Conservation (phyloP, 495 filamentous ascomycete genomes). For the Neurospora sublineolata region DNA sequence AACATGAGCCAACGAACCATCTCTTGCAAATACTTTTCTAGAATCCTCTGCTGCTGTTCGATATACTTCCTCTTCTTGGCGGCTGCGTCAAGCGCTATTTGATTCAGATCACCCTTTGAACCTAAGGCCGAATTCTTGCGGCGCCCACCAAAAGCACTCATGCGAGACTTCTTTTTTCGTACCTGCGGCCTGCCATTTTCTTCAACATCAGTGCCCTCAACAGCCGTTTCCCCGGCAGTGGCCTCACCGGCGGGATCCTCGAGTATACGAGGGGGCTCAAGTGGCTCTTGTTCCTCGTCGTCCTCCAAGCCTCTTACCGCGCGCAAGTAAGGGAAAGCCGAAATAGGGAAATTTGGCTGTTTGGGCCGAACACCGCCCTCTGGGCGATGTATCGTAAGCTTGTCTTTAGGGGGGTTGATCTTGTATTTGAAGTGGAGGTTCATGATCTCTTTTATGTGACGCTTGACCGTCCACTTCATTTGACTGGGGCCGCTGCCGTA, state of each 20-base stretch:
- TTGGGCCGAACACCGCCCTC: constrained; percentile 44
- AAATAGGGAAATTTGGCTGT: constrained; percentile 78
- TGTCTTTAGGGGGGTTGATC: constrained; percentile 66
- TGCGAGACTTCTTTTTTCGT: constrained; percentile 54
- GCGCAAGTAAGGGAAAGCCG: constrained; percentile 83
- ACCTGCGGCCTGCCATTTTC: constrained; percentile 25
- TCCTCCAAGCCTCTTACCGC: constrained; percentile 71
- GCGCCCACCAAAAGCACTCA: constrained; percentile 33
- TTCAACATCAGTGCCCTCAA: constrained; percentile 33
- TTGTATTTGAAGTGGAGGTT: constrained; percentile 92
- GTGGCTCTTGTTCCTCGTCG: constrained; percentile 64
- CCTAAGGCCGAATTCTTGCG: constrained; percentile 23
- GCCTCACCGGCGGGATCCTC: constrained; percentile 38
- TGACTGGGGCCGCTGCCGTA: constrained; percentile 91
- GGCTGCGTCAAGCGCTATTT: constrained; percentile 15
- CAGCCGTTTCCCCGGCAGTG: constrained; percentile 38
- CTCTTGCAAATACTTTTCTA: constrained; percentile 87
- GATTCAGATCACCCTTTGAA: constrained; percentile 15
- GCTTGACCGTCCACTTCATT: constrained; percentile 94
- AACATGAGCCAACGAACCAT: constrained; percentile 94
- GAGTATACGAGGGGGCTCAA: constrained; percentile 30
- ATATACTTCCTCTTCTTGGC: constrained; percentile 36
- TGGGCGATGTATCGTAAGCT: constrained; percentile 42
- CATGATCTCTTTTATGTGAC: constrained; percentile 77
- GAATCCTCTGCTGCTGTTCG: constrained; percentile 64